Evolutionary conservation across 345 rosid species (phyloP).

Genomic region (Dipteronia sinensis): DNA sequence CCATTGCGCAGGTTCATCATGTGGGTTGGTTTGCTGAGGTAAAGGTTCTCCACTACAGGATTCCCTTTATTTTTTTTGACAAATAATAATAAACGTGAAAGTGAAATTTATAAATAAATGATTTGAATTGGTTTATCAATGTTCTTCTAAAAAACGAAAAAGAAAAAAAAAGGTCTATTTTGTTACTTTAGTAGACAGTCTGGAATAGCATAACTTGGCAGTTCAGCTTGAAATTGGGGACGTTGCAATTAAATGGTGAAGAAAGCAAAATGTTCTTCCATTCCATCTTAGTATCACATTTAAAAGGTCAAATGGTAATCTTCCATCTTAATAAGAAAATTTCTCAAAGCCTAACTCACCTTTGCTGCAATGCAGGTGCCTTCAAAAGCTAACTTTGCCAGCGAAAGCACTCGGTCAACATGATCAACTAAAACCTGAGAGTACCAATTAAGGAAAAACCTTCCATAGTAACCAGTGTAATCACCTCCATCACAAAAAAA

Average conservation of each 20-base stretch:
- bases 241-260: background rate
- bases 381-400: conserved; percentile 87
- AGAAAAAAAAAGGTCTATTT: too few relatives aligned
- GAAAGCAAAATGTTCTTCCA: background rate
- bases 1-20: background rate
- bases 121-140: too few relatives aligned
- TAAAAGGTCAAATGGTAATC: background rate
- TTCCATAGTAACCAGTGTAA: conserved; percentile 86
- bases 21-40: background rate
- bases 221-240: background rate
- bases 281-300: background rate
- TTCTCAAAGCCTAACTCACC: conserved; percentile 51
- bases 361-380: conserved; percentile 70
- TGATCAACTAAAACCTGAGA: conserved; percentile 78
- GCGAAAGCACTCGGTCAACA: conserved; percentile 72
- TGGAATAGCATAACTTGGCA: background rate
- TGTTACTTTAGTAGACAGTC: too few relatives aligned
- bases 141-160: too few relatives aligned
- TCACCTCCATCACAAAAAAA: conserved; percentile 98
- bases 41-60: background rate
- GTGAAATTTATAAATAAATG: too few relatives aligned
- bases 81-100: too few relatives aligned
- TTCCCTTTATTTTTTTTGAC: too few relatives aligned
- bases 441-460: conserved; percentile 97
- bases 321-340: conserved; percentile 10